Evolutionary conservation across 495 filamentous ascomycete genomes (phyloP), one percentile per base, ranked within the genome.

Genomic region (Rostrohypoxylon terebratum): DNA sequence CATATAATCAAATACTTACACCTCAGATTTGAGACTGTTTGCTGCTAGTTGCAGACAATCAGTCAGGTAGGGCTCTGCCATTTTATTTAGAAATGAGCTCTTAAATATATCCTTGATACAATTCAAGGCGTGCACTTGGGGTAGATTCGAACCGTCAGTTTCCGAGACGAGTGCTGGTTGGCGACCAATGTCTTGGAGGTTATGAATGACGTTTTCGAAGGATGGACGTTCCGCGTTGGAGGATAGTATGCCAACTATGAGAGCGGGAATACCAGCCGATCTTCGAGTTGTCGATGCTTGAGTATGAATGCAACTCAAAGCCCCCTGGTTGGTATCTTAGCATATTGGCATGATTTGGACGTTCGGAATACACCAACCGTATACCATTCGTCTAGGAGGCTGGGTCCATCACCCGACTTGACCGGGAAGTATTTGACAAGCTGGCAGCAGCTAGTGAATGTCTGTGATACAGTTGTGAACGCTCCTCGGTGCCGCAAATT

Each of bases 71-170:
- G 77, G 79, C 66, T 94, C 92, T 0, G 91, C 89, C 51, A 76
- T 77, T 47, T 81, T 83, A 9, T 88, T 90, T 11, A 97, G 83
- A 20, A 87, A 87, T 4, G 92, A 90, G 73, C 91, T 93, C 36
- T 88, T 92, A 76, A 97, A 96, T 5, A 96, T 90, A 60, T 94
- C 92, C 76, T 94, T 93, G 48, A 98, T 79, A 68, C 91, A 97
- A 70, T 99, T 99, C 69, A 97, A 84, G 0, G 95, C 93, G 75
- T 99, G 96, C 1, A 98, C 96, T 80, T 98, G 96, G 13, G 94
- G 91, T 13, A 98, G 79, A 47, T 92, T 89, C 6, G 88, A 86
- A 10, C 87, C 81, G 59, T 93, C 88, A 1, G 87, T 86, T 57
- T 88, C 79, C 0, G 82, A 77, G 18, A 82, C 73, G 1, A 67